Base-by-base conservation (phyloP, 2,329 filamentous ascomycete species). In the Graphiopsis chlorocephala region DNA sequence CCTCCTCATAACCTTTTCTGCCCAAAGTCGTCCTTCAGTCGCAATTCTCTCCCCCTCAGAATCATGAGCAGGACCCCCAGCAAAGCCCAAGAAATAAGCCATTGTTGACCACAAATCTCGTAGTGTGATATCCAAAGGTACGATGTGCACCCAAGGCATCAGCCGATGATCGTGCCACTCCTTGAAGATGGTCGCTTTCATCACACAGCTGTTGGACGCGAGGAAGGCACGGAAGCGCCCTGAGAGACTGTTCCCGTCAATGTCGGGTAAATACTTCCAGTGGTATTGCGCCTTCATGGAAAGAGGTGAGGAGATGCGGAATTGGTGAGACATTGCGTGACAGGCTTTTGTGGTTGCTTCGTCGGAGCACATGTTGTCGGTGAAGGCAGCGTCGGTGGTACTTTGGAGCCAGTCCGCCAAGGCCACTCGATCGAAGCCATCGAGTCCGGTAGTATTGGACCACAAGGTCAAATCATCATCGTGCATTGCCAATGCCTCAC, bases 251-350 rank as follows among this genome's bases (percentile, higher is more conserved):
- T 87, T 86, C 0, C 90, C 91, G 74, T 94, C 91, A 61, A 93
- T 83, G 73, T 94, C 91, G 0, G 89, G 86, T 2, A 93, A 80
- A 72, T 85, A 90, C 74, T 92, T 93, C 77, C 82, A 79, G 1
- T 70, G 64, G 70, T 79, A 83, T 67, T 79, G 77, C n/a, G 80
- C 67, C 12, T 73, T 71, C 73, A 80, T 77, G 3, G 75, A 66
- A 26, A 79, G 72, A 0, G 65, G 66, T 3, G 64, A 55, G 7
- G 72, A 73, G 11, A 77, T 66, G 6, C 67, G 47, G 65, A 78
- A 82, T 67, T 20, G 52, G 15, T 25, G 20, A 4, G 17, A 6
- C 50, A 63, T 56, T 7, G 17, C n/a, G 5, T 26, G n/a, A 17
- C 61, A 63, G 10, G 35, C 61, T 26, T 38, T 26, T 12, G 33